phyloP scores from a whole-genome alignment of 148 eudicot species.

The Fallopia convolvulus region DNA sequence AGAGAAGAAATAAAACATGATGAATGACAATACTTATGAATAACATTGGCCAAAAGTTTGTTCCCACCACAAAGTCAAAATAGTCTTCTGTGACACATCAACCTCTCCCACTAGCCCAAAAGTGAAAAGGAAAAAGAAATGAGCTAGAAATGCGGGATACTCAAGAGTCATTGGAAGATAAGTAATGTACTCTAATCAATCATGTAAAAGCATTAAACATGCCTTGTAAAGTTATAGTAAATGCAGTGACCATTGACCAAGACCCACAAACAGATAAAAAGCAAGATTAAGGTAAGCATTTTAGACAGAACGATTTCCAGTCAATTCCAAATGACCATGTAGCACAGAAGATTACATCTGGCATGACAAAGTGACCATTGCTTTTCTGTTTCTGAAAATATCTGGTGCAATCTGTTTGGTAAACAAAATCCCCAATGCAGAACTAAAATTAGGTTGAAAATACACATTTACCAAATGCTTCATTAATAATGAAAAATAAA shows the following conservation, averaged over 20 bases:
- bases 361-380: not conserved
- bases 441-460: not conserved
- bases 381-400: not conserved
- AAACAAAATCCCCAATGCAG: not conserved
- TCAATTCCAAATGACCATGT: not conserved
- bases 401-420: not conserved
- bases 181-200: not conserved
- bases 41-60: not conserved
- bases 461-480: not conserved
- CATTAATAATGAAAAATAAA: not conserved
- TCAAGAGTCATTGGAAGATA: not conserved
- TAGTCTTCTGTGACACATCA: not conserved
- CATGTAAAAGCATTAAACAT: not conserved
- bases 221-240: not conserved
- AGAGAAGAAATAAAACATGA: not conserved
- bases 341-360: not conserved
- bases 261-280: not conserved
- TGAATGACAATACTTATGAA: not conserved
- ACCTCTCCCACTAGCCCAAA: not conserved
- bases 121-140: not conserved
- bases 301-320: not conserved
- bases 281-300: not conserved
- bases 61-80: not conserved
- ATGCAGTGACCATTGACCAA: not conserved
- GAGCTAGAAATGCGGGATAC: not conserved